Evolutionary conservation across 106 monocot genomes (phyloP), one percentile per base, ranked within the genome.

Genomic region (Dactylorhiza incarnata): DNA sequence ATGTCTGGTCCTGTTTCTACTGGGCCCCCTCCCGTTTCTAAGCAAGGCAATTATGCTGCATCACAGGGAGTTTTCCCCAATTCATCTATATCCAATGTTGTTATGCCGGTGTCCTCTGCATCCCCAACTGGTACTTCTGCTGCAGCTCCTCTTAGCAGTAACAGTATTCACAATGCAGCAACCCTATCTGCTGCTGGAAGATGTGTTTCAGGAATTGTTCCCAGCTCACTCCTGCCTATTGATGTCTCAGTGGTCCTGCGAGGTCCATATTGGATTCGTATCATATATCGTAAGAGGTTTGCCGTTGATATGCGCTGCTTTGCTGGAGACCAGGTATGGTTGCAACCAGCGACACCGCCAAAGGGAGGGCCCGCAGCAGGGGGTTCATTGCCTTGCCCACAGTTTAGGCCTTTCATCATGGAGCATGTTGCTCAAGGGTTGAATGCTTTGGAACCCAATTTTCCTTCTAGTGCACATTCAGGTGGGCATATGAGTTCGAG

Each of bases 291-390:
- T n/a, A 99, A 99, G 81, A 94, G 92, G 65, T 99, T 99, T 83
- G 82, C 94, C 54, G 90, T 94, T 17, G 99, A 99, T 58, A 99
- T 99, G 99, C 91, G 99, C 16, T 99, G 99, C 56, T 99, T 89
- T 86, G 99, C 94, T 82, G 99, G 99, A 48, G 99, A 99, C 87
- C 99, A 99, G 81, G 99, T 99, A 44, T 99, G 99, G 99, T 76
- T 99, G 22, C 99, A 99, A 72, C 99, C 99, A 59, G 94, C 99
- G 15, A 91, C 99, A 62, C 99, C 99, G 74, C 99, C 99, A 47
- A 99, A 99, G 78, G 91, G 85, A 14, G 99, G 99, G 17, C 89
- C 91, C 78, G 70, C 83, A 19, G 82, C 80, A 71, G 99, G 94
- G 48, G 99, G 99, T 69, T 99, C 99, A 17, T 83, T 99, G 55